A percentile compares a stretch with the other conserved stretches of the same genome.
Conservation (phyloP, 306 rosid species). For the Pyrus betulifolia region DNA sequence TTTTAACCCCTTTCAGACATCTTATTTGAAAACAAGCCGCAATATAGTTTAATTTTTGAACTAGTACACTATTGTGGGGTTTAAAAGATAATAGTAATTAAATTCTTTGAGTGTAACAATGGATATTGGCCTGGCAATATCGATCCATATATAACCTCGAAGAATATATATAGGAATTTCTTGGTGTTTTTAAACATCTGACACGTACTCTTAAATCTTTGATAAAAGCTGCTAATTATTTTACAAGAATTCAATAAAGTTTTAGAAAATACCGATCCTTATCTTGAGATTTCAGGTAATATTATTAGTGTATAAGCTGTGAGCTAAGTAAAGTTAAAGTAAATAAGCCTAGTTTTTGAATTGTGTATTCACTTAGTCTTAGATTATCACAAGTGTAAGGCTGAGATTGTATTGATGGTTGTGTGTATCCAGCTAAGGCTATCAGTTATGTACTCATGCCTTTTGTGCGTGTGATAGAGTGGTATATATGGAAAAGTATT, state of each 20-base stretch:
- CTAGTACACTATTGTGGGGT: too few relatives aligned
- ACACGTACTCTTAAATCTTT: not conserved
- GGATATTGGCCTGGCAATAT: not conserved
- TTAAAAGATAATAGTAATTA: not conserved
- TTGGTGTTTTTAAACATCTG: not conserved
- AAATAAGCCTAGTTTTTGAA: too few relatives aligned
- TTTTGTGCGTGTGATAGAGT: too few relatives aligned
- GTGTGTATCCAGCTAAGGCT: too few relatives aligned
- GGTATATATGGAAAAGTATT: too few relatives aligned
- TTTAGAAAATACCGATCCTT: constrained; percentile 8
- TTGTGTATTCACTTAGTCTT: too few relatives aligned
- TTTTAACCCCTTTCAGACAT: too few relatives aligned
- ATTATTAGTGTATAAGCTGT: too few relatives aligned
- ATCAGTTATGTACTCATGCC: too few relatives aligned
- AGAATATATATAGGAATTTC: constrained; percentile 1
- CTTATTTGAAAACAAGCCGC: not conserved
- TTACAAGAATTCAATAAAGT: not conserved
- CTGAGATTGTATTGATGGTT: too few relatives aligned
- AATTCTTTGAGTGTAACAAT: not conserved
- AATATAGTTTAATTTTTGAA: not conserved
- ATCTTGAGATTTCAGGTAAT: not conserved
- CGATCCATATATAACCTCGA: not conserved
- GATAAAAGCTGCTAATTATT: not conserved
- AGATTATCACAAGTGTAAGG: too few relatives aligned
- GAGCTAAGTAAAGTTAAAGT: too few relatives aligned